Evolutionary conservation across 208 protist genomes (phyloP).

Genomic region (Leishmania tarentolae): DNA sequence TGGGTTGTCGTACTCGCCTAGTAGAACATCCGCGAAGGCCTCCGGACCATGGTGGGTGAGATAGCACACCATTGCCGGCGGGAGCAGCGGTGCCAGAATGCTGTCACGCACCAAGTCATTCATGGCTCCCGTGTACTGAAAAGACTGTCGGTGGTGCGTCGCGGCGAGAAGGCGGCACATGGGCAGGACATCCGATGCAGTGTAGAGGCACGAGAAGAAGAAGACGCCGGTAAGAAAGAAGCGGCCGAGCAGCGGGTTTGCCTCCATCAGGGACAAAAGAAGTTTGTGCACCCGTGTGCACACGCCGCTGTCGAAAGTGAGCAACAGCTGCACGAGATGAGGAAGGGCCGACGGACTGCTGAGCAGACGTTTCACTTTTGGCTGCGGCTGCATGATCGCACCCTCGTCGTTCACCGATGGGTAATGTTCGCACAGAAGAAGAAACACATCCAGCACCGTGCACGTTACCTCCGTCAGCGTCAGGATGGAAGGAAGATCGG

Average conservation of each 20-base stretch:
- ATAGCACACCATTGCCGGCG: constrained; percentile 94
- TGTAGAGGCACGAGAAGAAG: constrained; percentile 96
- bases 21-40: constrained; percentile 91
- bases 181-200: constrained; percentile 91
- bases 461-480: constrained; percentile 89
- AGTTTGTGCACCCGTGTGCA: constrained; percentile 86
- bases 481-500: constrained; percentile 65
- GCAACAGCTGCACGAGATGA: constrained; percentile 94
- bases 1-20: constrained; percentile 95
- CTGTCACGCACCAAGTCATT: constrained; percentile 70
- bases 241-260: constrained; percentile 82
- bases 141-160: constrained; percentile 89
- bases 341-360: constrained; percentile 82
- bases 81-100: constrained; percentile 89
- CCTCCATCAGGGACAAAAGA: constrained; percentile 85
- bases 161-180: constrained; percentile 82
- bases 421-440: constrained; percentile 84
- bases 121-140: constrained; percentile 48
- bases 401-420: constrained; percentile 85
- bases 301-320: constrained; percentile 91
- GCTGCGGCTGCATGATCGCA: constrained; percentile 91
- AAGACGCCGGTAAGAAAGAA: constrained; percentile 94
- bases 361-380: constrained; percentile 90
- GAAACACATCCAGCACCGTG: constrained; percentile 92
- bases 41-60: constrained; percentile 91